These are phyloP conservation scores for Ogataea polymorpha DNA, from an alignment of 805 yeast species.

Conservation along the genomic window DNA sequence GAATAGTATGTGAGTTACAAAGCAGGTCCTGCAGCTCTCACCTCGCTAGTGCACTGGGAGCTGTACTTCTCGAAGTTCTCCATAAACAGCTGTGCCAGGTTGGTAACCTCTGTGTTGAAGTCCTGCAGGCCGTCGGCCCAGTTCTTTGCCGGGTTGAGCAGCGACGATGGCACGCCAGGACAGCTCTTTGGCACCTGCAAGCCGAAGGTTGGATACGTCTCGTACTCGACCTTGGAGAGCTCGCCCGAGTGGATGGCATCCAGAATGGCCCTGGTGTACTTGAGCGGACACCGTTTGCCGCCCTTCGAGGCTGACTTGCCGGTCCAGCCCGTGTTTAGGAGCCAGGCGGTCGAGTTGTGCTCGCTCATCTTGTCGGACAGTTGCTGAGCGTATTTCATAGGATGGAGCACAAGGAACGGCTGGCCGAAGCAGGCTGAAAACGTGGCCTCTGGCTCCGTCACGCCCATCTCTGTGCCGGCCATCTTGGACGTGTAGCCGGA, in stretches of 20 bases:
- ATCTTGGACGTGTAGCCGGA: slow-evolving; percentile 98
- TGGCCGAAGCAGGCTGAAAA: slow-evolving; percentile 99
- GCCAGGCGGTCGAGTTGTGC: slow-evolving; percentile 92
- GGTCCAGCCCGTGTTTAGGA: slow-evolving; percentile 98
- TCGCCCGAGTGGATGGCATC: slow-evolving; percentile 94
- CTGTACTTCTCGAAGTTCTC: slow-evolving; percentile 86
- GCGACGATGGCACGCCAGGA: slow-evolving; percentile 77
- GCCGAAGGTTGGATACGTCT: slow-evolving; percentile 81
- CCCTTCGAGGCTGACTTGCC: slow-evolving; percentile 91
- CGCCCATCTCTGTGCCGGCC: slow-evolving; percentile 99
- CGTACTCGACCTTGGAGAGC: slow-evolving; percentile 75
- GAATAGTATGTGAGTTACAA: slow-evolving; percentile 27
- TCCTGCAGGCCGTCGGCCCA: slow-evolving; percentile 64
- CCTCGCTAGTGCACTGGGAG: slow-evolving; percentile 79
- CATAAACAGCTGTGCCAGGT: slow-evolving; percentile 72
- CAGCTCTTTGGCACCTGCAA: slow-evolving; percentile 80
- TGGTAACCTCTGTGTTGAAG: slow-evolving; percentile 52
- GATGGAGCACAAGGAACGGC: slow-evolving; percentile 97
- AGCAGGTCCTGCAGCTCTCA: slow-evolving; percentile 89
- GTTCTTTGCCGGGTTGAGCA: slow-evolving; percentile 81
- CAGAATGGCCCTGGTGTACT: slow-evolving; percentile 94
- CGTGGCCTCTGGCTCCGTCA: slow-evolving; percentile 96
- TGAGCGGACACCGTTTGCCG: slow-evolving; percentile 96
- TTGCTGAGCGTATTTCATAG: slow-evolving; percentile 97
- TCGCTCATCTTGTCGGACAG: slow-evolving; percentile 86